These are phyloP conservation scores for Exophiala xenobiotica DNA, from an alignment of 2,329 filamentous ascomycete species.

Conservation along the genomic window DNA sequence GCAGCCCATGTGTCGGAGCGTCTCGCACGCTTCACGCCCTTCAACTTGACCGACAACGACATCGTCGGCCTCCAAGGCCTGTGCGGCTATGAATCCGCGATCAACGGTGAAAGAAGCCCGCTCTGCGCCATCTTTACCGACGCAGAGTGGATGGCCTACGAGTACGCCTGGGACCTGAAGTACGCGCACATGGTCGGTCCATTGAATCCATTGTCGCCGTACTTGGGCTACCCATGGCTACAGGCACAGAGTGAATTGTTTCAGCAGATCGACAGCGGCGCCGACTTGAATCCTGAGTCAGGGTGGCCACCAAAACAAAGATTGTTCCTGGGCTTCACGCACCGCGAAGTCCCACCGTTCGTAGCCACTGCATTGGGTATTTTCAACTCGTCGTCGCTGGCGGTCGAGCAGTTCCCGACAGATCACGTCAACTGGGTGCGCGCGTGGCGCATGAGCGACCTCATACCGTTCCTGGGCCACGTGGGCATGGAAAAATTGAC, in stretches of 20 bases:
- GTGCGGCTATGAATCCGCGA: constrained; percentile 71
- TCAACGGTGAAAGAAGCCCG: constrained; percentile 60
- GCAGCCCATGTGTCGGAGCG: constrained; percentile 12
- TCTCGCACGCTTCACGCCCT: constrained; percentile 28
- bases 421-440: constrained; percentile 49
- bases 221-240: constrained; percentile 58
- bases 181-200: constrained; percentile 64
- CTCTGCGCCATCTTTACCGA: constrained; percentile 58
- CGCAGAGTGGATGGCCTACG: constrained; percentile 56
- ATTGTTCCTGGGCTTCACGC: constrained; percentile 62
- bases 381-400: constrained; percentile 48
- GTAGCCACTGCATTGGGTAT: constrained; percentile 60
- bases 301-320: constrained; percentile 51
- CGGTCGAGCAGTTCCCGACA: constrained; percentile 51
- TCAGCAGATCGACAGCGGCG: constrained; percentile 45
- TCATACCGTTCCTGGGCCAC: constrained; percentile 64
- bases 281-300: constrained; percentile 54
- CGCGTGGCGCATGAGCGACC: constrained; percentile 56
- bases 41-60: constrained; percentile 56
- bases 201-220: constrained; percentile 46
- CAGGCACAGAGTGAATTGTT: constrained; percentile 40
- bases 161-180: constrained; percentile 53
- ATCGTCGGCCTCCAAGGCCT: constrained; percentile 63
- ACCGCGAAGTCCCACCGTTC: constrained; percentile 66
- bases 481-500: constrained; percentile 63